phyloP scores from a whole-genome alignment of 257 asterid species.

The Prunella vulgaris region DNA sequence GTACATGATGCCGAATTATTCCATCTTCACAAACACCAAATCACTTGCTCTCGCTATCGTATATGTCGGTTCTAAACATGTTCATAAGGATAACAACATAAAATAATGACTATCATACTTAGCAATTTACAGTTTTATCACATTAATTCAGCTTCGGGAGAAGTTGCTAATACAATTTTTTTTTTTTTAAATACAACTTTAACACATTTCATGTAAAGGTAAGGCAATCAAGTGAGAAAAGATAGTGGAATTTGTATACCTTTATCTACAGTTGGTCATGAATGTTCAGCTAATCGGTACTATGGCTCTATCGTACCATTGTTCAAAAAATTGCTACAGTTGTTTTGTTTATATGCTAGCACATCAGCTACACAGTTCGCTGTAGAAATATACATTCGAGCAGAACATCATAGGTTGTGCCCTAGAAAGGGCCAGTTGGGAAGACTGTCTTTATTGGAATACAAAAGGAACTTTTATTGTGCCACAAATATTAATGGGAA shows the following conservation, averaged over 20 bases:
- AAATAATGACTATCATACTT: not conserved
- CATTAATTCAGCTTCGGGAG: not conserved
- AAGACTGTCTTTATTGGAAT: not conserved
- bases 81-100: conserved; percentile 27
- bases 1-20: conserved; percentile 6
- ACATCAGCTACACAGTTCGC: not conserved
- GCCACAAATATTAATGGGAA: too few relatives aligned
- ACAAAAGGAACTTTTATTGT: not conserved
- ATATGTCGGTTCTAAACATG: conserved; percentile 31
- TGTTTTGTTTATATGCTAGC: not conserved
- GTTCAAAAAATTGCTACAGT: not conserved
- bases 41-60: conserved; percentile 41
- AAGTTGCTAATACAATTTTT: not conserved
- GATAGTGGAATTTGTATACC: too few relatives aligned
- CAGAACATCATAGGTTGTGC: not conserved
- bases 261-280: too few relatives aligned
- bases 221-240: too few relatives aligned
- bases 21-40: conserved; percentile 18
- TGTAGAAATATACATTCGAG: not conserved
- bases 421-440: not conserved
- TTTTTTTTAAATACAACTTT: too few relatives aligned
- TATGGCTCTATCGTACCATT: not conserved
- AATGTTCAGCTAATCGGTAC: not conserved
- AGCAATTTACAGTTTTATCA: not conserved
- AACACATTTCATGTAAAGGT: too few relatives aligned